A percentile compares a stretch with the other conserved stretches of the same genome.
Evolutionary conservation across 257 asterid genomes (phyloP).

Genomic region (Solanum sejunctum): DNA sequence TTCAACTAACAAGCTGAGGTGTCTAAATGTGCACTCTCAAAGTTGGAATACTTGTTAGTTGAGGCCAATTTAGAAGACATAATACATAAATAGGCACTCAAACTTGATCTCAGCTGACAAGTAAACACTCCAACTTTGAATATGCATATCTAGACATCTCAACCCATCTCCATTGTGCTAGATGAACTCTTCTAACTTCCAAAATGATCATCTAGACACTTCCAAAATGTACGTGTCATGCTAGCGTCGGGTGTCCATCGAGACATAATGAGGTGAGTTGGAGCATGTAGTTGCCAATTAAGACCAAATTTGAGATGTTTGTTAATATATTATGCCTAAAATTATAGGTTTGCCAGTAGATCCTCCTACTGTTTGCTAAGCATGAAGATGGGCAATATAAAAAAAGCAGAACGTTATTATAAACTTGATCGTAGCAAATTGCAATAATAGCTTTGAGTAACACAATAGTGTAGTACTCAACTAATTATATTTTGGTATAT

Average conservation of each 20-base stretch:
- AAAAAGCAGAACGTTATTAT: neutral
- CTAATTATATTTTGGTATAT: neutral
- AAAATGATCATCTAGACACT: neutral
- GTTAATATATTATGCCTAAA: neutral
- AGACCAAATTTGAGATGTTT: neutral
- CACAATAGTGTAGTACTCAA: neutral
- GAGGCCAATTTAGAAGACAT: neutral
- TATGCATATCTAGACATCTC: neutral
- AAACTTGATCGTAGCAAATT: neutral
- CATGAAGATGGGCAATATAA: neutral
- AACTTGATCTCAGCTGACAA: neutral
- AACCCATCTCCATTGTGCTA: neutral
- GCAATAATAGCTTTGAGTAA: neutral
- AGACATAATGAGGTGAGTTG: neutral
- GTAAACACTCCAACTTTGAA: neutral
- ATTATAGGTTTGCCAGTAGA: neutral
- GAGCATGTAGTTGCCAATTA: neutral
- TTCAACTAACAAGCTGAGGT: too few species aligned
- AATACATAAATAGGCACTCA: neutral
- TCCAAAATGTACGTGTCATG: neutral
- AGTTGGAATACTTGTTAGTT: too few species aligned
- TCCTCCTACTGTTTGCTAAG: neutral
- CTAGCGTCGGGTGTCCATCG: neutral
- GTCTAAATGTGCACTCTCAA: too few species aligned
- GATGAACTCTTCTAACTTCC: neutral